Evolutionary conservation across 495 filamentous ascomycete genomes (phyloP), one percentile per base, ranked within the genome.

Genomic region (Sporormia fimetaria): DNA sequence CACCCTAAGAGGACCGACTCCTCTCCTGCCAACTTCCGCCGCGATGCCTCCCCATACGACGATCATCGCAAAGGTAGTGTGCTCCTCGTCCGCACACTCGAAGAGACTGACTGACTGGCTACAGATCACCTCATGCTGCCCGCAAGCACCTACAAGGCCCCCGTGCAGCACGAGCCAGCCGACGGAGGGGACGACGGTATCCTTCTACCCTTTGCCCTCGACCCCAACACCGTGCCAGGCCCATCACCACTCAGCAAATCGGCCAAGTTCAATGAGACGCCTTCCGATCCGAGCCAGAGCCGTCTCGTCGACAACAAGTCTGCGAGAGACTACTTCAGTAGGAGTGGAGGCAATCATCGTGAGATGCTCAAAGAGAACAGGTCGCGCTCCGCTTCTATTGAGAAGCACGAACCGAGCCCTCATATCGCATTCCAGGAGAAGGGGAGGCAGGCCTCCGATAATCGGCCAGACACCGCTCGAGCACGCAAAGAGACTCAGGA

Each of bases 351-450:
- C 12, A 50, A 29, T 23, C 52, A 50, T 33, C 35, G 60, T 37
- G 60, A 64, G 10, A 42, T 43, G 18, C 46, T 63, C 25, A 58
- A 57, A 21, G 60, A 64, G 29, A 39, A 49, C 27, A n/a, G 60
- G 8, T 69, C 74, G n/a, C 66, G 72, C 26, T 76, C 75, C n/a
- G 61, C 64, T 5, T 70, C 74, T 63, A 74, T 52, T 12, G 61
- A 61, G 43, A 52, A 51, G 47, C 51, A 67, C 67, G 27, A 67
- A 57, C 66, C 73, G 7, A 84, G 82, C 6, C 83, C 86, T 23
- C 87, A 96, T 60, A 93, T 94, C 55, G 83, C 84, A 25, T 92
- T 83, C 57, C 86, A 93, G 58, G 84, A 92, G 54, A 87, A 87
- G 56, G 76, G 76, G 0, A 73, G 83, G 32, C 75, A 83, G 52